These are phyloP conservation scores for Curvularia hawaiiensis DNA, from an alignment of 2,329 filamentous ascomycete species.

Conservation along the genomic window DNA sequence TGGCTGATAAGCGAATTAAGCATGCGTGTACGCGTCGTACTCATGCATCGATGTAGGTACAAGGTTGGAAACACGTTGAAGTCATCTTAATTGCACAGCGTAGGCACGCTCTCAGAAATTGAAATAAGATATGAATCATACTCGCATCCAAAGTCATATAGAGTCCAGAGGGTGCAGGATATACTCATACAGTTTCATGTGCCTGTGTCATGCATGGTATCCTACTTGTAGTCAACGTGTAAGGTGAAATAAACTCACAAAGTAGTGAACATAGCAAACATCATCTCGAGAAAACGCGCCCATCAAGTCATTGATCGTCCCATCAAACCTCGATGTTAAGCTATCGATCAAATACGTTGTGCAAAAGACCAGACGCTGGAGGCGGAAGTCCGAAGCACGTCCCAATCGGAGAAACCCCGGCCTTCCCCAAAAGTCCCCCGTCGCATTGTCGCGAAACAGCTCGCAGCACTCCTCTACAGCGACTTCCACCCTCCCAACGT, in stretches of 20 bases:
- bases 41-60: too few species aligned
- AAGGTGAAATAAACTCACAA: background rate
- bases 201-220: background rate
- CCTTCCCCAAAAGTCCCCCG: constrained; percentile 16
- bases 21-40: too few species aligned
- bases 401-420: constrained; percentile 20
- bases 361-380: background rate
- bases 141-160: background rate
- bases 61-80: too few species aligned
- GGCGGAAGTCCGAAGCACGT: constrained; percentile 13
- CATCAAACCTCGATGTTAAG: background rate
- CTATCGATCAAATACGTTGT: background rate
- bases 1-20: too few species aligned
- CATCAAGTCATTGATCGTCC: background rate
- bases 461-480: constrained; percentile 4
- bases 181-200: background rate
- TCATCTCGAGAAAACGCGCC: too few species aligned
- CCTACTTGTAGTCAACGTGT: background rate
- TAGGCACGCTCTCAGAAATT: background rate
- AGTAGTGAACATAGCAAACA: background rate
- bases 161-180: background rate
- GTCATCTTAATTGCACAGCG: too few species aligned
- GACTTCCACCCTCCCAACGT: background rate
- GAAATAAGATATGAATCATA: background rate
- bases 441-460: constrained; percentile 18